A percentile compares a stretch with the other conserved stretches of the same genome.
Conservation (phyloP, 2,329 filamentous ascomycete genomes). For the Verticillium klebahnii region DNA sequence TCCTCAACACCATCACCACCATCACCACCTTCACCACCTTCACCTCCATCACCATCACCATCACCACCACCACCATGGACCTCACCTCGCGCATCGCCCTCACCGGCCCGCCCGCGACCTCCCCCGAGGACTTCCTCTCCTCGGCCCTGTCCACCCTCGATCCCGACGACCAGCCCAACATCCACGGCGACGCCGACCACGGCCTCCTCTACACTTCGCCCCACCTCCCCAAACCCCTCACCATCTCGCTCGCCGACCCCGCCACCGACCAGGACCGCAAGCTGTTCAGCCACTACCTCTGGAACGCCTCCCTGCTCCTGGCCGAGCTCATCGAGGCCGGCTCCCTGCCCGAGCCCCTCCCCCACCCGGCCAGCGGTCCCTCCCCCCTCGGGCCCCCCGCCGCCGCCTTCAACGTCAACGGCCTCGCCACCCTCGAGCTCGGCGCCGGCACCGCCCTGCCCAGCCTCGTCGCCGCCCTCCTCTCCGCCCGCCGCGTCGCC, state of each 20-base stretch:
- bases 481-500: constrained; percentile 45
- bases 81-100: constrained; percentile 41
- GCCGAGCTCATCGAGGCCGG: constrained; percentile 52
- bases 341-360: constrained; percentile 23
- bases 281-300: constrained; percentile 69
- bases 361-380: constrained; percentile 7
- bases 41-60: not conserved
- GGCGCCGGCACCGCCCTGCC: constrained; percentile 60
- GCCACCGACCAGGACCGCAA: constrained; percentile 46
- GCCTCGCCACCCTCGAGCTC: constrained; percentile 55
- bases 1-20: not conserved
- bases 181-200: constrained; percentile 59
- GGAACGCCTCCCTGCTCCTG: constrained; percentile 60
- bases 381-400: constrained; percentile 6
- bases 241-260: constrained; percentile 42
- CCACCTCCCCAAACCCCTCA: constrained; percentile 38
- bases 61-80: constrained; percentile 30
- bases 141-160: constrained; percentile 60
- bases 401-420: constrained; percentile 41
- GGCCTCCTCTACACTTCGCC: constrained; percentile 55
- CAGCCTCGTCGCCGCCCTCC: constrained; percentile 42
- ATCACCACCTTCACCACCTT: not conserved
- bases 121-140: constrained; percentile 57
- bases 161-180: constrained; percentile 61
- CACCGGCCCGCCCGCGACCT: constrained; percentile 27